Conservation (phyloP, 1,284 basidiomycete species). For the Austroboletus niveus region DNA sequence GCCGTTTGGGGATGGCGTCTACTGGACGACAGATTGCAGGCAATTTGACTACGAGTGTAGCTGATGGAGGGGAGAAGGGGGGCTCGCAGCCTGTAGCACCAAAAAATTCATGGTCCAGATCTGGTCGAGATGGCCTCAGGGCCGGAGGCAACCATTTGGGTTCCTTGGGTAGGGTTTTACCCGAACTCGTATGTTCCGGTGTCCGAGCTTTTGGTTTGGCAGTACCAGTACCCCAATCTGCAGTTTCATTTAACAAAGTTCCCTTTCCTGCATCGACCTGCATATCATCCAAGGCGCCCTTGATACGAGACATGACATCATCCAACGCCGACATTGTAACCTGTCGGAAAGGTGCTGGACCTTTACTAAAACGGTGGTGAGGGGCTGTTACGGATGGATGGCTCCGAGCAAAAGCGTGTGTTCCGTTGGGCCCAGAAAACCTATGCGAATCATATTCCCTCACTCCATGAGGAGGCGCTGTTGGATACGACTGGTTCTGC, state of each 20-base stretch:
- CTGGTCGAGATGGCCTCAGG: slow-evolving; percentile 38
- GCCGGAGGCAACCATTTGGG: slow-evolving; percentile 59
- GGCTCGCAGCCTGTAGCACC: slow-evolving; percentile 50
- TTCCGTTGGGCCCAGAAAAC: slow-evolving; percentile 20
- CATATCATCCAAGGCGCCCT: slow-evolving; percentile 78
- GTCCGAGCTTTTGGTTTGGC: slow-evolving; percentile 17
- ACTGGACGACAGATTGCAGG: slow-evolving; percentile 46
- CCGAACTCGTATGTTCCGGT: slow-evolving; percentile 9
- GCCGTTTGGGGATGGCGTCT: slow-evolving; percentile 47
- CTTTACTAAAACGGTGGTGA: slow-evolving; percentile 30
- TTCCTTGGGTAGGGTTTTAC: slow-evolving; percentile 20
- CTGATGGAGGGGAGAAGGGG: slow-evolving; percentile 51
- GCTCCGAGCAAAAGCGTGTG: slow-evolving; percentile 13
- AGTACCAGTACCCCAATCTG: slow-evolving; percentile 18
- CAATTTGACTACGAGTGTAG: slow-evolving; percentile 53
- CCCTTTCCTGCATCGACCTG: slow-evolving; percentile 40
- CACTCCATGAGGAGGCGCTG: slow-evolving; percentile 6
- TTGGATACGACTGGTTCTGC: slow-evolving; percentile 1
- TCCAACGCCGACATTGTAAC: slow-evolving; percentile 75
- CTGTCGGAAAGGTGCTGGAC: slow-evolving; percentile 52
- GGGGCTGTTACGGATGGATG: slow-evolving; percentile 17
- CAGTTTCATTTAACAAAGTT: slow-evolving; percentile 16
- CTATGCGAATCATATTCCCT: slow-evolving; percentile 21
- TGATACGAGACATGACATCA: slow-evolving; percentile 86
- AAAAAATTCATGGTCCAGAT: slow-evolving; percentile 48